Evolutionary conservation across 768 basidiomycete genomes (phyloP), one percentile per base, ranked within the genome.

Genomic region (Rhizopogon vesiculosus): DNA sequence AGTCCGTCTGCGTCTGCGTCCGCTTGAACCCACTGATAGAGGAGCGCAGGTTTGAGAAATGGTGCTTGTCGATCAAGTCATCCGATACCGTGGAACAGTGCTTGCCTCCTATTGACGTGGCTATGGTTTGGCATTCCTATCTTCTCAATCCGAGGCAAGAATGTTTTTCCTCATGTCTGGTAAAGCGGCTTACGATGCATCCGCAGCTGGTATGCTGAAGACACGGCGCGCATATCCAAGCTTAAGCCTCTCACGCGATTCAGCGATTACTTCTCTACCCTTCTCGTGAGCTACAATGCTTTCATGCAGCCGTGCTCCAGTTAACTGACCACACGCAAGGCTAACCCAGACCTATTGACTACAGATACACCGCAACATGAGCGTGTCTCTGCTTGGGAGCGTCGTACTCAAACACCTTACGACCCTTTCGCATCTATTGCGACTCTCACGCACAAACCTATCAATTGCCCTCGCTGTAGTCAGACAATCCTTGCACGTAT

Each of bases 111-210:
- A 25, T 76, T 7, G 74, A 75, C 31, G 74, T 76, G 1, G 57
- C 70, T 42, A 73, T 75, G 73, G 74, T 75, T 3, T 74, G 74
- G 69, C 74, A 75, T 38, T 61, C 74, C 7, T 74, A 76, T 59
- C 60, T 71, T 29, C 69, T 75, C 35, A 75, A 74, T 53, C 74
- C 74, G 8, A 61, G 65, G 74, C 73, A 57, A 59, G 63, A 13
- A 15, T 1, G 49, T 12, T 7, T 41, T 42, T 35, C 22, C 16
- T 3, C 33, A 12, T 7, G 3, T 10, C 1, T 1, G 12, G 35
- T 16, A 42, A 40, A 19, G 8, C 22, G 22, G 22, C 25, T 54
- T 5, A 52, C 19, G 7, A 1, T 8, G 7, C 13, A 48, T 31
- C 40, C 3, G 41, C 45, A 68, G 64, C 29, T 67, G 66, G 64